Base-by-base conservation (phyloP, 1,139 yeast species). In the Pichia sp. region DNA sequence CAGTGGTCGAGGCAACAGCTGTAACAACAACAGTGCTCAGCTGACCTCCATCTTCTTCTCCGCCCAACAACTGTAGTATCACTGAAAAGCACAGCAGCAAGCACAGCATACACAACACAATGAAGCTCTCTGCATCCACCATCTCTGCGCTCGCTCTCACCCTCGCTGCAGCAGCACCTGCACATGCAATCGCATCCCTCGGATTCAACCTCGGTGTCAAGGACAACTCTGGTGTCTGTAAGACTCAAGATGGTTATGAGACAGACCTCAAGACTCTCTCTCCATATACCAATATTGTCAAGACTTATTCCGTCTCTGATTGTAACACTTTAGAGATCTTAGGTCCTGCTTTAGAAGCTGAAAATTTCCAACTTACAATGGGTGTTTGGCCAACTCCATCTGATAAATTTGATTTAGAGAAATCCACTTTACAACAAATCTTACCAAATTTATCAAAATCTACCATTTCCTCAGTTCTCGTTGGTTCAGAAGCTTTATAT, bases 351-450 rank as follows among this genome's bases (percentile, higher is more conserved):
- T 85, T 86, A 41, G 87, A 79, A 53, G 64, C 67, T 35, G 77
- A 77, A 47, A 84, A 86, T 37, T 82, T 87, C 70, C 49, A 58
- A 28, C 60, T 83, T 37, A 73, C 85, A 60, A 65, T 84, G 33
- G 96, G 96, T 61, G 70, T 87, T 51, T 86, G 96, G 96, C 95
- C 96, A 59, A 83, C 69, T 37, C 94, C 84, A 55, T 84, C 76
- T 38, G 59, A 76, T 37, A 93, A 84, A 59, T 86, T 69, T 56
- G 63, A 60, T 27, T 77, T 66, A 7, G 96, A 87, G 64, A 72
- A 81, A 59, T 55, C 59, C 24, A 94, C 95, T 29, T 69, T 86
- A 54, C 51, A 65, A 45, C 44, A 62, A n/a, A 77, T 79, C 61
- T 72, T 87, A 59, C 94, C 95, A 51, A 63, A 54, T 27, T 69